Evolutionary conservation across 306 rosid species (phyloP).

Genomic region (Lathyrus aphaca): DNA sequence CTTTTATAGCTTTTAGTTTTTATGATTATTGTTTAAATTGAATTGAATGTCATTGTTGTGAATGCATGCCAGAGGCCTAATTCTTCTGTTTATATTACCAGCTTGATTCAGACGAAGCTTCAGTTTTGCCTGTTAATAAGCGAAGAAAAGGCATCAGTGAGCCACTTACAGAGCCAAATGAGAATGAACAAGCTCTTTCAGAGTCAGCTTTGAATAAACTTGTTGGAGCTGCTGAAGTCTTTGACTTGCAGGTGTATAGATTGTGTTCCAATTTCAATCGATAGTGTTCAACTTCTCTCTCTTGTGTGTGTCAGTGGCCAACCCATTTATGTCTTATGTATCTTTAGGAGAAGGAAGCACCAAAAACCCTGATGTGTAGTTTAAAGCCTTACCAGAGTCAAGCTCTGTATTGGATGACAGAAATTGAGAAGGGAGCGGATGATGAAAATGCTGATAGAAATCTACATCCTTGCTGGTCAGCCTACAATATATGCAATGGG

Average conservation of each 20-base stretch:
- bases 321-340: background rate
- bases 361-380: conserved; percentile 54
- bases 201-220: conserved; percentile 70
- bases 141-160: conserved; percentile 55
- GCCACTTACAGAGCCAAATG: conserved; percentile 48
- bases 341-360: conserved; percentile 76
- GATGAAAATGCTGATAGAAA: conserved; percentile 57
- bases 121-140: conserved; percentile 55
- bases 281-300: conserved; percentile 6
- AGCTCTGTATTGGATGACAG: conserved; percentile 86
- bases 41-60: background rate
- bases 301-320: background rate
- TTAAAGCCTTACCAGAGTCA: conserved; percentile 90
- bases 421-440: conserved; percentile 68
- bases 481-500: conserved; percentile 70
- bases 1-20: background rate
- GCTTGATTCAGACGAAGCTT: conserved; percentile 60
- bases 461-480: conserved; percentile 92
- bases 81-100: conserved; percentile 37
- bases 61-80: conserved; percentile 12
- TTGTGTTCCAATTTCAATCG: conserved; percentile 9
- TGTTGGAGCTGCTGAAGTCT: conserved; percentile 76
- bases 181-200: conserved; percentile 69
- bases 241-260: conserved; percentile 65
- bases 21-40: background rate